Percentiles rank a stretch among this genome's conserved stretches.
Evolutionary conservation across 257 asterid species (phyloP).

Genomic region (Agastache rugosa): DNA sequence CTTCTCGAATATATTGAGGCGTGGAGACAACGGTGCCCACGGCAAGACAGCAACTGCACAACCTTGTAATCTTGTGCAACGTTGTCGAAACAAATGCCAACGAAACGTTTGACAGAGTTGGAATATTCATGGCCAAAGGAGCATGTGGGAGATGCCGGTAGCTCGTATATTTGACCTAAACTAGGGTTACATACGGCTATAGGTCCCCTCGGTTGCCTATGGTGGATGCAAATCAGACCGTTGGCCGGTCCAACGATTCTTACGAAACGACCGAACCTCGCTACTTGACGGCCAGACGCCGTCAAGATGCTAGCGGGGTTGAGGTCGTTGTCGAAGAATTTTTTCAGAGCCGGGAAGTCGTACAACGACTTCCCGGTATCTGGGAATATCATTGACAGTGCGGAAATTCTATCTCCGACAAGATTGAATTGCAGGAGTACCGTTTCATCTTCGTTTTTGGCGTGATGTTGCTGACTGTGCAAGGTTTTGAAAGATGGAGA

Average conservation of each 20-base stretch:
- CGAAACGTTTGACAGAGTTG: background rate
- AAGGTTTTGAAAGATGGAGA: no score
- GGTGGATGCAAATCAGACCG: background rate
- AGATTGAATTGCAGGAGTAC: background rate
- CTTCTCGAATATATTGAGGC: no score
- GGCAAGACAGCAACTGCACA: no score
- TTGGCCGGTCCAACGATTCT: background rate
- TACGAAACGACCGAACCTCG: background rate
- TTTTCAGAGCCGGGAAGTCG: background rate
- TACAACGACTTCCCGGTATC: no score
- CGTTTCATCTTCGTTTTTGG: no score
- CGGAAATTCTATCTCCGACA: background rate
- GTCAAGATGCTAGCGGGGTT: background rate
- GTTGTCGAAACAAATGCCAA: background rate
- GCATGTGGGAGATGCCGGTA: background rate
- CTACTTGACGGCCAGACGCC: background rate
- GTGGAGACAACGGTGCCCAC: no score
- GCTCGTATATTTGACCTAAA: background rate
- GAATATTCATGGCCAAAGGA: background rate
- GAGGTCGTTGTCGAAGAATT: background rate
- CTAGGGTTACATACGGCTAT: conserved; percentile 17
- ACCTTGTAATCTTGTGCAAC: no score
- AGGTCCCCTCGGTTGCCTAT: no score
- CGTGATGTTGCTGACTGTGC: background rate
- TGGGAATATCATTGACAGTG: background rate